These are phyloP conservation scores for Oxyria digyna DNA, from an alignment of 148 eudicot species.

Conservation along the genomic window DNA sequence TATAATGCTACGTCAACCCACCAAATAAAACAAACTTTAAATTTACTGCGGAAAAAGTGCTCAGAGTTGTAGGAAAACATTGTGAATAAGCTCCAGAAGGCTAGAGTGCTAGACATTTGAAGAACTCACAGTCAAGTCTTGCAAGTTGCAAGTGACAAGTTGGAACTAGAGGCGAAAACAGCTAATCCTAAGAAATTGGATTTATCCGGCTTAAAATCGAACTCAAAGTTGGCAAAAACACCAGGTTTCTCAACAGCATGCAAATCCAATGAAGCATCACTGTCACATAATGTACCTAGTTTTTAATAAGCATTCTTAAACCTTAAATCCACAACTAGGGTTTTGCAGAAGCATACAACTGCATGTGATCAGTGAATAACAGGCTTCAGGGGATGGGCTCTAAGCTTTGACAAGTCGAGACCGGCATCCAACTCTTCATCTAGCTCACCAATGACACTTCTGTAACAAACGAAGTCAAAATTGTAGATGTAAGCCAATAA, in stretches of 20 bases:
- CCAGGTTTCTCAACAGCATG: slow-evolving; percentile 2
- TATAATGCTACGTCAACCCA: background rate
- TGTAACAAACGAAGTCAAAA: slow-evolving; percentile 16
- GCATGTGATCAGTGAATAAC: slow-evolving; percentile 44
- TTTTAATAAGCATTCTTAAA: slow-evolving; percentile 1
- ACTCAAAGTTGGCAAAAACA: slow-evolving; percentile 17
- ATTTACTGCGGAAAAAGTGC: background rate
- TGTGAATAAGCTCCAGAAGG: background rate
- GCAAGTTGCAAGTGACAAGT: background rate
- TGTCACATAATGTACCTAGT: background rate
- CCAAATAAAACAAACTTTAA: background rate
- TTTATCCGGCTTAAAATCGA: background rate
- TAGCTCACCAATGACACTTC: slow-evolving; percentile 82
- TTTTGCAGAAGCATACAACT: slow-evolving; percentile 1
- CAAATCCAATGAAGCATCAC: background rate
- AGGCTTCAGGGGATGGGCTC: slow-evolving; percentile 80
- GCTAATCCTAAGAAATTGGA: background rate
- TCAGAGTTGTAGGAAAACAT: background rate
- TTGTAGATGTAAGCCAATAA: background rate
- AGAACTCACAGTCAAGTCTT: background rate
- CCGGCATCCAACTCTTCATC: slow-evolving; percentile 81
- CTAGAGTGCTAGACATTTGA: background rate
- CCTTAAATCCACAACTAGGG: background rate
- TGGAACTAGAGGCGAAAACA: background rate
- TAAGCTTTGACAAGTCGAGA: slow-evolving; percentile 52